These are phyloP conservation scores for Musa beccarii DNA, from an alignment of 176 grass and related monocot genomes.

Conservation along the genomic window DNA sequence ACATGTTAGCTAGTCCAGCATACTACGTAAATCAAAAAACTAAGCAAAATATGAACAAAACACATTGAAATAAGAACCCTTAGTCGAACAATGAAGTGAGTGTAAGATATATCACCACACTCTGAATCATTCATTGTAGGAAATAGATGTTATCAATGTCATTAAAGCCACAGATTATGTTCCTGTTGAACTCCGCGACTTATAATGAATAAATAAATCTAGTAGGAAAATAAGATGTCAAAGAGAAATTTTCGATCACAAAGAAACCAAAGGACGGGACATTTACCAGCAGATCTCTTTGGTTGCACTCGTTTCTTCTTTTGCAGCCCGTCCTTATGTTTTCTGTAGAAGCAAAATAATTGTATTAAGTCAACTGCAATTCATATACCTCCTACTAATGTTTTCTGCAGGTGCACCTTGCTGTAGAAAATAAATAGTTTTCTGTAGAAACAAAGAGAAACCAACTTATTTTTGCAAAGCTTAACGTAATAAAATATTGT, in stretches of 20 bases:
- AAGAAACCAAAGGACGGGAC: conserved; percentile 2
- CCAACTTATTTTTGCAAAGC: conserved; percentile 13
- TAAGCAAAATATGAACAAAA: background rate
- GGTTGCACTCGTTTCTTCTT: conserved; percentile 92
- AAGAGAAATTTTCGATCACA: background rate
- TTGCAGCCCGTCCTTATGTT: conserved; percentile 78
- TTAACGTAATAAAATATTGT: background rate
- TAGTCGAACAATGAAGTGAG: background rate
- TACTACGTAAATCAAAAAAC: background rate
- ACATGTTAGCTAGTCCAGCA: background rate
- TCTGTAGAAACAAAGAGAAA: background rate
- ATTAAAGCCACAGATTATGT: background rate
- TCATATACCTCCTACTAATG: too few relatives aligned
- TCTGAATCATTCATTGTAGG: background rate
- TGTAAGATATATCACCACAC: background rate
- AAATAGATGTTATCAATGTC: background rate
- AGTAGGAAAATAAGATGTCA: background rate
- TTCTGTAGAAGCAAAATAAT: conserved; percentile 42
- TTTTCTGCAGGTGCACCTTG: too few relatives aligned
- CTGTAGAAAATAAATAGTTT: too few relatives aligned
- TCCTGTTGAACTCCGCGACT: background rate
- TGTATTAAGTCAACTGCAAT: background rate
- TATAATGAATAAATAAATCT: background rate
- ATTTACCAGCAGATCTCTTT: conserved; percentile 74
- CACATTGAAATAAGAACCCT: background rate